These are phyloP conservation scores for Pichia sp. DNA, from an alignment of 1,139 yeast species.

Conservation along the genomic window DNA sequence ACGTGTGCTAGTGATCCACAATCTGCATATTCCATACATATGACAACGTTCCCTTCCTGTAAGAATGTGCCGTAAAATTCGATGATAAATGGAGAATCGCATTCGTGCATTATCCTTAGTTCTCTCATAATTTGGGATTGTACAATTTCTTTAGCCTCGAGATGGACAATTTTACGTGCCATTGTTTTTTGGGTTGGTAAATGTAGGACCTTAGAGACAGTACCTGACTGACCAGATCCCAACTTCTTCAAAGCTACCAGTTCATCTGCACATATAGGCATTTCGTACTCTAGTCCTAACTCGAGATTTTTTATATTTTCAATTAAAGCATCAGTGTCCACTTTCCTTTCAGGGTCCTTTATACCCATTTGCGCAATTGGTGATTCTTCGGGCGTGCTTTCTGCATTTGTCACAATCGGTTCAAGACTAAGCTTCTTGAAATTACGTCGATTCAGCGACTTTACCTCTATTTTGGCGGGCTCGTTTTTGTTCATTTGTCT, in stretches of 20 bases:
- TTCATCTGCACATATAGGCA: constrained; percentile 61
- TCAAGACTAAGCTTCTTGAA: constrained; percentile 63
- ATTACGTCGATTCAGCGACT: constrained; percentile 67
- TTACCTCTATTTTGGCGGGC: constrained; percentile 39
- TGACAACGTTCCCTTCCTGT: constrained; percentile 64
- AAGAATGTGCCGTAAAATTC: constrained; percentile 88
- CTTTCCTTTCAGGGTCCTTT: constrained; percentile 34
- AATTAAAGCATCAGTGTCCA: constrained; percentile 36
- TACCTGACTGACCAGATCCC: constrained; percentile 94
- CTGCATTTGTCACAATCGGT: constrained; percentile 10
- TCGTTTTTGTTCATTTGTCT: constrained; percentile 6
- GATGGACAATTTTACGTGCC: constrained; percentile 86
- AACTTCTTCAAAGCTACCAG: constrained; percentile 68
- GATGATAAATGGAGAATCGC: constrained; percentile 77
- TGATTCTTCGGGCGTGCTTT: not conserved
- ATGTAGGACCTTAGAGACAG: constrained; percentile 84
- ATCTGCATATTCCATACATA: constrained; percentile 95
- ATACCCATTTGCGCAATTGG: constrained; percentile 21
- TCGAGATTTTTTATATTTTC: constrained; percentile 39
- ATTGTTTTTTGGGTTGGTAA: constrained; percentile 81
- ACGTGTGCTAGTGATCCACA: constrained; percentile 89
- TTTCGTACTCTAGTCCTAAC: constrained; percentile 46
- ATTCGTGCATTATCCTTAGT: constrained; percentile 84
- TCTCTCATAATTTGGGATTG: constrained; percentile 87
- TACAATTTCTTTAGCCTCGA: constrained; percentile 76